Evolutionary conservation across 768 basidiomycete genomes (phyloP).

Genomic region (Collybia nuda): DNA sequence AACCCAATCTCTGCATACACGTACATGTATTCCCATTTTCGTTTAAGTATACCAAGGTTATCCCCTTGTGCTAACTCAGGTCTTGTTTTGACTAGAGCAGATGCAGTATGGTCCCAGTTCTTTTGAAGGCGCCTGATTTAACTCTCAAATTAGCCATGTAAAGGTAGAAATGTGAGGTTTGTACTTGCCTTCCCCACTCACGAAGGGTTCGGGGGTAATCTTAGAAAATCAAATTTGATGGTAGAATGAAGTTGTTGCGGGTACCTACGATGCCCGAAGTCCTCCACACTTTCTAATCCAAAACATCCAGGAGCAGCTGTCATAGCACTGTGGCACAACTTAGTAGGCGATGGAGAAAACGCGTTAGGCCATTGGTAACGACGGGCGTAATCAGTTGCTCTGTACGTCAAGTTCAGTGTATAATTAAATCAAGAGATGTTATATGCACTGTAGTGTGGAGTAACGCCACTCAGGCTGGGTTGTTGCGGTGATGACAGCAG

Average conservation of each 20-base stretch:
- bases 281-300: slow-evolving; percentile 18
- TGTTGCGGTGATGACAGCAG: slow-evolving; percentile 22
- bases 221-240: not conserved
- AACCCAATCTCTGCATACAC: slow-evolving; percentile 18
- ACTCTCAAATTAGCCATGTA: not conserved
- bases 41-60: slow-evolving; percentile 34
- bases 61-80: slow-evolving; percentile 10
- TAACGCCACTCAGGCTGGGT: slow-evolving; percentile 23
- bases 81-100: slow-evolving; percentile 5
- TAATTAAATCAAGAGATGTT: not conserved
- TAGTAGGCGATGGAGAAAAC: slow-evolving; percentile 17
- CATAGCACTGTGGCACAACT: slow-evolving; percentile 13
- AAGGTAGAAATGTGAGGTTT: not conserved
- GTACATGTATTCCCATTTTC: slow-evolving; percentile 33
- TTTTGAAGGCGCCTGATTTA: slow-evolving; percentile 10
- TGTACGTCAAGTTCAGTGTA: slow-evolving; percentile 2
- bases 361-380: slow-evolving; percentile 28
- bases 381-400: slow-evolving; percentile 23
- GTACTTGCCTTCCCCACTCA: slow-evolving; percentile 29
- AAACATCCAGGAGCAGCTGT: slow-evolving; percentile 17
- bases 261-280: slow-evolving; percentile 17
- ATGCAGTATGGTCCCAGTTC: slow-evolving; percentile 6
- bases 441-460: slow-evolving; percentile 1
- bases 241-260: not conserved
- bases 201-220: slow-evolving; percentile 20